Evolutionary conservation across 176 grass and related monocot species (phyloP), one percentile per base, ranked within the genome.

Genomic region (Phragmites australis): DNA sequence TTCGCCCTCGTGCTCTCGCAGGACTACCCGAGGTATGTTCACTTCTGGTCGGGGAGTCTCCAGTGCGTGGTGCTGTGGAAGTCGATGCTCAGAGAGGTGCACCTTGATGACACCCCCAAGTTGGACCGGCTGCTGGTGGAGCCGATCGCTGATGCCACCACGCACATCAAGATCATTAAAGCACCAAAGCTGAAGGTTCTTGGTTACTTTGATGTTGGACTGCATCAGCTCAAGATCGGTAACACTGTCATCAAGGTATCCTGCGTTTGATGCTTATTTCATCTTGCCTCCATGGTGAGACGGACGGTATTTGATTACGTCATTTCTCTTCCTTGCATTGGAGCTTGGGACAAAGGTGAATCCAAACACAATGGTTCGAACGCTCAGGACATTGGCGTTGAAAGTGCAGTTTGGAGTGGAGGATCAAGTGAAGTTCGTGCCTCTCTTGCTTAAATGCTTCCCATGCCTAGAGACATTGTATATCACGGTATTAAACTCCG

Each of bases 391-490:
- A 61, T 59, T 90, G 60, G 74, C 83, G 12, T 9, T 90, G 58
- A 79, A 86, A 34, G 73, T 90, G 31, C 78, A 82, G 51, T 82
- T 90, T 86, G 50, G 79, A 42, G 73, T 73, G 0, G 65, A 82
- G 41, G 74, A 83, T 81, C 83, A 90, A 82, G 88, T 82, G 27
- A 90, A 90, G 68, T 49, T 86, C 27, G 80, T 90, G 42, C 56
- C 83, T 42, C 68, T 72, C 65, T 74, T 83, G 23, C 83, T 90
- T 37, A 90, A 56, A 79, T 90, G 88, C 73, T 90, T 90, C 45
- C 83, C 88, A 23, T 90, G 88, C 77, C 65, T 90, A 65, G 74
- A 90, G 40, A 86, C 78, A 15, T 72, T 90, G 39, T 86, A 90
- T 62, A 68, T 90, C 60, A 82, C 5, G 88, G 88, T 90, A 90